Percentiles rank a stretch among this genome's conserved stretches.
phyloP scores from a whole-genome alignment of 1,284 basidiomycete genomes.

The Apiotrichum sp. region DNA sequence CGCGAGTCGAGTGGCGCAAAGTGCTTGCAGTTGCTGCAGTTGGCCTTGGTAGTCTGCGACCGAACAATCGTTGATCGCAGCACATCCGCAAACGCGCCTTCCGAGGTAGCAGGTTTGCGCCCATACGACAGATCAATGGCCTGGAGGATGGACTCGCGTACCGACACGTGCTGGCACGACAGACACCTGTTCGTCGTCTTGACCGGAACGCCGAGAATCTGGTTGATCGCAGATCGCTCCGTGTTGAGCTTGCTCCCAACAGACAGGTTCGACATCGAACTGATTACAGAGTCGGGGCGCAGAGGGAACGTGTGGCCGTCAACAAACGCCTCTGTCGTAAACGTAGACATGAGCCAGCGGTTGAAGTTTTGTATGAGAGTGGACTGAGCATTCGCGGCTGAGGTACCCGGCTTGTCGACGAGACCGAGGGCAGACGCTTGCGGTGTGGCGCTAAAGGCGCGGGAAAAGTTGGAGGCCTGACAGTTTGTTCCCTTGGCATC shows the following conservation, averaged over 20 bases:
- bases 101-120: constrained; percentile 8
- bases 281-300: no score
- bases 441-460: constrained; percentile 69
- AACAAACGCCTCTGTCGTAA: constrained; percentile 35
- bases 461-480: constrained; percentile 93
- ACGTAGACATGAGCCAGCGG: constrained; percentile 67
- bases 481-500: constrained; percentile 92
- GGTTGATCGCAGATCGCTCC: constrained; percentile 69
- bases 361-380: constrained; percentile 92
- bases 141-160: constrained; percentile 70
- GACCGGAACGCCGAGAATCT: constrained; percentile 70
- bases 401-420: constrained; percentile 60
- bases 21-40: constrained; percentile 75
- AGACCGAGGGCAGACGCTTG: constrained; percentile 83
- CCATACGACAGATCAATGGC: constrained; percentile 77
- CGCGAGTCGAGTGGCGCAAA: constrained; percentile 66
- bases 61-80: constrained; percentile 72
- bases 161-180: constrained; percentile 63
- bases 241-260: constrained; percentile 21
- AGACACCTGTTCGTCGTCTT: constrained; percentile 69
- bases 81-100: constrained; percentile 63
- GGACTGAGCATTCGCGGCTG: constrained; percentile 64
- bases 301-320: constrained; percentile 31
- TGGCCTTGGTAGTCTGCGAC: constrained; percentile 74
- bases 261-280: constrained; percentile 7